Evolutionary conservation across 2,329 filamentous ascomycete species (phyloP), one percentile per base, ranked within the genome.

Genomic region (Clonostachys rhizophaga): DNA sequence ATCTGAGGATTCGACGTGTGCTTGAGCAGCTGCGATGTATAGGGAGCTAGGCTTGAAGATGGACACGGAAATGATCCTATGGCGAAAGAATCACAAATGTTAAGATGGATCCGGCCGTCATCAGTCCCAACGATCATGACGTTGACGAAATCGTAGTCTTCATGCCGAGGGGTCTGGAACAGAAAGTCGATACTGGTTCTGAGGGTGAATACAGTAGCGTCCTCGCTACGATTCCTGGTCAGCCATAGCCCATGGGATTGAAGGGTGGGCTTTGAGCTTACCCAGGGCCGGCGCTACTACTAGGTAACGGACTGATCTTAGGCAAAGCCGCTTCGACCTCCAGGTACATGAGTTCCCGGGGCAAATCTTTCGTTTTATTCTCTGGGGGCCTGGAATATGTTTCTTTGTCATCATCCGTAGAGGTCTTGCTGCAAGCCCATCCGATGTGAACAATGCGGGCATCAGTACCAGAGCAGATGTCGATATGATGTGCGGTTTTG

Each of bases 71-170:
- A 84, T 12, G 68, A 76, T 5, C 90, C 89, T 49, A 95, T 85
- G 50, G 87, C 78, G 56, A 95, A 89, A 6, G 87, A 91, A 62
- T 95, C 87, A 62, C 92, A 92, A 43, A 95, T 89, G 55, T 84
- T 89, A 16, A 95, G 72, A 59, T 92, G 86, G 12, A 95, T 73
- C 16, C 72, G 76, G 9, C 87, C 87, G 52, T 89, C 79, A 47
- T 79, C 78, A 5, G 84, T 87, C 5, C 87, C 88, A 3, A 88
- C 78, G 6, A 92, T 71, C 69, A 95, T 83, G 53, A 92, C 80
- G 62, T 92, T 87, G 40, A 94, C 84, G n/a, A 82, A 77, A 52
- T 90, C 83, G 52, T 84, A 83, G 44, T 88, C 81, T 45, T 81
- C 79, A 35, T 81, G 75, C 49, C 81, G 76, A 34, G 77, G 73